A percentile compares a stretch with the other conserved stretches of the same genome.
These are phyloP conservation scores for Fusarium xyrophilum DNA, from an alignment of 2,329 filamentous ascomycete species.

Conservation along the genomic window DNA sequence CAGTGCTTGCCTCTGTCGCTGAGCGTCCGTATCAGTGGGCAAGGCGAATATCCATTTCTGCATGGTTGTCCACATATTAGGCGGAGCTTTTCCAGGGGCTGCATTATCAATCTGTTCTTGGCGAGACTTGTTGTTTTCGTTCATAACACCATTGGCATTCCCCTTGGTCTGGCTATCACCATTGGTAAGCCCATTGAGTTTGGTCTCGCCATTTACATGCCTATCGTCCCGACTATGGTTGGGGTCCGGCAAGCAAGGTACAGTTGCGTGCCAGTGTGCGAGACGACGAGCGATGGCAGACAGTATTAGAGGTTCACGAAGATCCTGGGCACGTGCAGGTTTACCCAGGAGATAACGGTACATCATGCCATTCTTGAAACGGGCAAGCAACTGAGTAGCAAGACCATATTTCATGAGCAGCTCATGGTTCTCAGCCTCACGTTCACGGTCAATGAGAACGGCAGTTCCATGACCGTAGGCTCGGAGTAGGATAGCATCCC, in stretches of 20 bases:
- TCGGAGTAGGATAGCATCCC: constrained; percentile 84
- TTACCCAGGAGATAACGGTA: constrained; percentile 88
- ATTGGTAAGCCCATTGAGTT: constrained; percentile 41
- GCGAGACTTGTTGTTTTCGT: constrained; percentile 40
- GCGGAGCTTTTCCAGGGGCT: constrained; percentile 73
- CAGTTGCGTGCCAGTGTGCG: constrained; percentile 88
- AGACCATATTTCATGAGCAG: constrained; percentile 83
- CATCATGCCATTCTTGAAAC: constrained; percentile 94
- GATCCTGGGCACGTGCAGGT: constrained; percentile 80
- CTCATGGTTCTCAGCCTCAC: constrained; percentile 81
- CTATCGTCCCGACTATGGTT: constrained; percentile 27
- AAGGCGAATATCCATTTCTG: constrained; percentile 94
- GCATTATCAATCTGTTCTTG: constrained; percentile 56
- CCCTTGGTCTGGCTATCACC: constrained; percentile 46
- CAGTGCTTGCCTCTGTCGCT: constrained; percentile 69
- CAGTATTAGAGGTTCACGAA: constrained; percentile 78
- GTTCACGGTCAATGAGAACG: constrained; percentile 92
- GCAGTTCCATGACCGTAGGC: constrained; percentile 96
- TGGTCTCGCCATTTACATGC: constrained; percentile 48
- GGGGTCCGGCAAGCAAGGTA: constrained; percentile 61
- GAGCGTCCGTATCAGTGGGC: constrained; percentile 72
- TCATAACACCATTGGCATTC: constrained; percentile 38
- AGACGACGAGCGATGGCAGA: constrained; percentile 82
- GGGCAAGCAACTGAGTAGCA: constrained; percentile 84
- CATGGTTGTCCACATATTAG: constrained; percentile 93